Base-by-base conservation (phyloP, 164 flowering plant species). In the Dillenia turbinata region DNA sequence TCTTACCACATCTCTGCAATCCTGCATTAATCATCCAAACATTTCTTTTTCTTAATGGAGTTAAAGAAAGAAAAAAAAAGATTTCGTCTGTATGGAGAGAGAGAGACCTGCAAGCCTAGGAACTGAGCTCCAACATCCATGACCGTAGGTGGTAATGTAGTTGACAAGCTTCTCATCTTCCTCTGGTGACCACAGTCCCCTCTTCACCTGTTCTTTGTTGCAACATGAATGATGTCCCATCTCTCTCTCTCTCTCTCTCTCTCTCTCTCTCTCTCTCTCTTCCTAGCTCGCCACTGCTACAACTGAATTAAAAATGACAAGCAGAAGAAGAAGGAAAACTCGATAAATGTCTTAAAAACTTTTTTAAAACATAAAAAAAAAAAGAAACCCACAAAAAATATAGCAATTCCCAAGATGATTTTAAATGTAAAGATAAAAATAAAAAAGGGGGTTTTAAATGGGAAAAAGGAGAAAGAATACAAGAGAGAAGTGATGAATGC, bases 201-300 rank as follows among this genome's bases (percentile, higher is more conserved):
- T 84, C 73, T 81, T 85, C 17, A 89, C 92, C 77, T 87, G 87
- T 78, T 85, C 88, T 65, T 87, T 91, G 86, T 79, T 89, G 75
- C 97, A 89, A 75, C 96, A 89, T 15, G 89, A 74, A 58, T 91
- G 97, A 66, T 81, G 96, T 16, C 92, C 91, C 96, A 88, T 90
- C 61, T 68, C 46, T 68, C 43, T 26, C 67, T 64, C 61, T 65
- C 26, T 64, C 61, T 66, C 59, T 66, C 59, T 60, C 65, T 68
- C 60, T 60, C 67, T 64, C 61, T 63, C 44, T 64, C 61, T 68
- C 59, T 68, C 61, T 60, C 65, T 71, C 60, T 66, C 69, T 70
- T 51, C 44, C 62, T 57, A 45, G n/a, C n/a, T 16, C 0, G 11
- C 33, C 12, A 33, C 17, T 61, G 56, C 48, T 40, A 9, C 14